phyloP scores from a whole-genome alignment of 2,329 filamentous ascomycete genomes.

The Scortechinia acanthostroma region DNA sequence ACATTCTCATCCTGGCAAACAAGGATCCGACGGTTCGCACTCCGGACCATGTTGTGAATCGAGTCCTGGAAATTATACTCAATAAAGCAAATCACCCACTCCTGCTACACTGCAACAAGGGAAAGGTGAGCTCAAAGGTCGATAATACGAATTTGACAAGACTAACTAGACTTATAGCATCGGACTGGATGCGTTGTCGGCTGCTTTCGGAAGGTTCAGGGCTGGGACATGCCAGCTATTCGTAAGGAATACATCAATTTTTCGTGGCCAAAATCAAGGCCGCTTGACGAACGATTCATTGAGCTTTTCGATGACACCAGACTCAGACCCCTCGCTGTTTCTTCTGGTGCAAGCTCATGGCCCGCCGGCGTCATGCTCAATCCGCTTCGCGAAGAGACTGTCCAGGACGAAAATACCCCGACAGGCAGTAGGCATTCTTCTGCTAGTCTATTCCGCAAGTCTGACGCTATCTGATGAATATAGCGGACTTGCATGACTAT shows the following conservation, averaged over 20 bases:
- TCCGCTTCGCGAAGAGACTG: no score
- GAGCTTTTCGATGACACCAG: slow-evolving; percentile 14
- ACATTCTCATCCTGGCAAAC: background rate
- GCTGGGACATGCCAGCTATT: slow-evolving; percentile 34
- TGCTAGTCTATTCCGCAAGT: no score
- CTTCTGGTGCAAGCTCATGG: no score
- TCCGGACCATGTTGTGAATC: slow-evolving; percentile 9
- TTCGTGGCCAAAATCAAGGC: background rate
- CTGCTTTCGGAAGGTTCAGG: slow-evolving; percentile 46
- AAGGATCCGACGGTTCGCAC: background rate
- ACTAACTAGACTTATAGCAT: slow-evolving; percentile 27
- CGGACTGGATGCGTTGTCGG: slow-evolving; percentile 54
- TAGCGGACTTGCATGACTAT: no score
- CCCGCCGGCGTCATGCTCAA: no score
- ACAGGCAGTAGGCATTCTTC: no score
- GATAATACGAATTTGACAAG: background rate
- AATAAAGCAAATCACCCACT: slow-evolving; percentile 49
- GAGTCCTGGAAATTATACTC: slow-evolving; percentile 42
- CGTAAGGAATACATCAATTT: slow-evolving; percentile 30
- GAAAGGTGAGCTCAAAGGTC: slow-evolving; percentile 32
- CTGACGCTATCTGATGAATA: no score
- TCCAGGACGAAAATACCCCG: no score
- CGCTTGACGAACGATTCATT: background rate
- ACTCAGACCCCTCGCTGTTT: no score
- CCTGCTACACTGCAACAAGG: slow-evolving; percentile 60